Conservation (phyloP, 2,329 filamentous ascomycete species). For the Fusarium sp. region DNA sequence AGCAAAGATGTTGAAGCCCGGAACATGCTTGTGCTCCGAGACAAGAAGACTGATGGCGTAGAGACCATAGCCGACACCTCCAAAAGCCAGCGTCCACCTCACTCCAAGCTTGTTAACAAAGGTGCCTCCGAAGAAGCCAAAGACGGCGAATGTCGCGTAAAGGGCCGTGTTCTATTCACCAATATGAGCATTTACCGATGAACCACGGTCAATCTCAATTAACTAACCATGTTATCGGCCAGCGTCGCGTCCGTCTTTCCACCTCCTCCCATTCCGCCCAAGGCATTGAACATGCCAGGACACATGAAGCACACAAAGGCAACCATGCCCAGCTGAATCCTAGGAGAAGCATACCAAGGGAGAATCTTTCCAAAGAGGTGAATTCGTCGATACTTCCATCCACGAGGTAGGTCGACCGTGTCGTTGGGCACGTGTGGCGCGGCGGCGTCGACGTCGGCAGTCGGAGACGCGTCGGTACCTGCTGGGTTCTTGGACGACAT, state of each 20-base stretch:
- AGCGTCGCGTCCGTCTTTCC: slow-evolving; percentile 59
- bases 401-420: slow-evolving; percentile 24
- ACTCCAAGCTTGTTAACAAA: slow-evolving; percentile 81
- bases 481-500: not conserved
- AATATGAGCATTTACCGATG: not conserved
- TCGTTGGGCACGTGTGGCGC: not conserved
- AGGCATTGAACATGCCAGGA: slow-evolving; percentile 78
- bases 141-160: slow-evolving; percentile 75
- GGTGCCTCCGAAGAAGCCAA: slow-evolving; percentile 77
- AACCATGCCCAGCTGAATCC: slow-evolving; percentile 76
- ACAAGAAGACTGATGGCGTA: slow-evolving; percentile 74
- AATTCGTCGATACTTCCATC: slow-evolving; percentile 39
- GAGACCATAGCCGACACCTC: slow-evolving; percentile 79
- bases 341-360: slow-evolving; percentile 77
- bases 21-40: slow-evolving; percentile 70
- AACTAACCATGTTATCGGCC: slow-evolving; percentile 50
- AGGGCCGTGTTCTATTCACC: slow-evolving; percentile 63
- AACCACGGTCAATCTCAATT: not conserved
- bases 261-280: slow-evolving; percentile 72
- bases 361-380: slow-evolving; percentile 28
- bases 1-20: slow-evolving; percentile 67
- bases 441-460: not conserved
- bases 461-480: not conserved
- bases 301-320: slow-evolving; percentile 67
- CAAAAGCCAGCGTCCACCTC: slow-evolving; percentile 72